Base-by-base conservation (phyloP, 2,329 filamentous ascomycete genomes). In the Fusarium falciforme region DNA sequence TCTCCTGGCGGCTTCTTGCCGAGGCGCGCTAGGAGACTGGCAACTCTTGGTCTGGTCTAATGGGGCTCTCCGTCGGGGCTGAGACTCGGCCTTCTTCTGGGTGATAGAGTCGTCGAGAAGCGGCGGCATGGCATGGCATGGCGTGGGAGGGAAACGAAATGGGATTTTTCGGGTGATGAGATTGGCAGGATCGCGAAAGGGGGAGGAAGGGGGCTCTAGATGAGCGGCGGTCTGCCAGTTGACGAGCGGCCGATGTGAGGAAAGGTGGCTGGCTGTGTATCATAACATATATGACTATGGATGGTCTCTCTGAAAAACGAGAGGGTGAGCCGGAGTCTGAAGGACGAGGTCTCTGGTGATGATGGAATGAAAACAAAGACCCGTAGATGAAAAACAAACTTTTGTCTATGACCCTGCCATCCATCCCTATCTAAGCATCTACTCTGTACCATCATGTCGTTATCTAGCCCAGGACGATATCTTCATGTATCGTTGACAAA, bases 141-240 rank as follows among this genome's bases (percentile, higher is more conserved):
- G 49, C 47, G 52, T 59, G 54, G 40, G 55, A 38, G 38, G 60
- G 42, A 27, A 31, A 36, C 38, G 49, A 27, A 31, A 36, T 40
- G 49, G 63, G 49, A 25, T 55, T 64, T 54, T 49, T 52, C 29
- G 47, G 58, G 44, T 31, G 65, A 66, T 62, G 72, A 78, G 76
- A 76, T 77, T 77, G 76, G 76, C 68, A 75, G 70, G 75, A 75
- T 69, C 52, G 64, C 47, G 64, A 68, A 64, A 67, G 33, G 25
- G 29, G 58, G 29, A 22, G 22, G 7, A 25, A 27, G 22, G 54
- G n/a, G 54, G 33, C 54, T 57, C 36, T 47, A 9, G 35, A 54
- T 25, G 65, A 57, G 31, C 20, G 40, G 47, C 61, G 67, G 64
- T 8, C 66, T 76, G 72, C 67, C 70, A 69, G 62, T 61, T 58